Base-by-base conservation (phyloP, 371 early-diverging fungal species). In the Syncephalastrum contaminatum region DNA sequence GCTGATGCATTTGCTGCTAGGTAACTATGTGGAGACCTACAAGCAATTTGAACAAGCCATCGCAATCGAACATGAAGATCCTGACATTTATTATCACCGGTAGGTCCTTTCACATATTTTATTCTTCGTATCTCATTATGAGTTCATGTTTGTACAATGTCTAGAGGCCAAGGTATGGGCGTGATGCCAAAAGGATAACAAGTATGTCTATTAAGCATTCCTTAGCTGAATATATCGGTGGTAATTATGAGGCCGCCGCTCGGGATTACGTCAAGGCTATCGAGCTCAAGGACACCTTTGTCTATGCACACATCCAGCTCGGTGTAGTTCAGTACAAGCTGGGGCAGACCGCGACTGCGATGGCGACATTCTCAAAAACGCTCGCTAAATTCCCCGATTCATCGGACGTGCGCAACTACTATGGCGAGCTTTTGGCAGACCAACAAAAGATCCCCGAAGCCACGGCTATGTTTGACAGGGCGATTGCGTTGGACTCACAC, bases 331-430 rank as follows among this genome's bases (percentile, higher is more conserved):
- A 91, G 65, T 96, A 96, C 81, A 93, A 94, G 77, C 64, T 89
- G 5, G 94, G 91, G 14, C 83, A 83, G 21, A 75, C 89, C 20
- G 69, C 79, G 12, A 81, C 79, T 6, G 88, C 95, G 19, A 82
- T 88, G 81, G 62, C 70, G 14, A 90, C 86, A 4, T 97, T 97
- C 77, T 83, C 85, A 64, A 84, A 87, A 66, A 89, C 93, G 1
- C 70, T 85, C 59, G 77, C 81, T 63, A 83, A 85, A 57, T 97
- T 97, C 81, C 82, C 88, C 44, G 65, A 85, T 22, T 85, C 88
- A 40, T 86, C 92, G 30, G 97, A 98, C 67, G 89, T 96, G 24
- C 93, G 83, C 83, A 96, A 97, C 82, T 97, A 96, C 75, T 93
- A 94, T 56, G 97, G 96, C 65, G 98, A 98, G 75, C 81, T 98